phyloP scores from a whole-genome alignment of 2,329 filamentous ascomycete genomes.

The Paraphaeosphaeria sporulosa region DNA sequence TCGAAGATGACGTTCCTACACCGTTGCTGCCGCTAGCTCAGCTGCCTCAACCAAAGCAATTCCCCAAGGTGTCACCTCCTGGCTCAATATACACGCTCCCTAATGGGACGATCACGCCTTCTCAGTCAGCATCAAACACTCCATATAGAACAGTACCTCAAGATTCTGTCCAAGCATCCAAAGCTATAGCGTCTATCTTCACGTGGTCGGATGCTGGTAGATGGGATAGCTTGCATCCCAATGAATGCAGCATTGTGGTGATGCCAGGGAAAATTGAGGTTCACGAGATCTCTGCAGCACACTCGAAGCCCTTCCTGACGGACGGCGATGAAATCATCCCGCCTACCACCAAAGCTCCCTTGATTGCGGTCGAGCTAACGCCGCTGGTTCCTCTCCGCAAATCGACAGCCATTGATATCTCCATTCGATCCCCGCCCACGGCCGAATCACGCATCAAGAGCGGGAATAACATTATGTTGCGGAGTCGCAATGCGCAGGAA shows the following conservation, averaged over 20 bases:
- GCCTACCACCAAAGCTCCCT: conserved; percentile 53
- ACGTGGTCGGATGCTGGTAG: conserved; percentile 66
- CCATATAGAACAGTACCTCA: conserved; percentile 65
- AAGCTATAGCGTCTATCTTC: conserved; percentile 67
- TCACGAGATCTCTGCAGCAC: conserved; percentile 62
- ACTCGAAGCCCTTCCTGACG: conserved; percentile 51
- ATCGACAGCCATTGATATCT: conserved; percentile 91
- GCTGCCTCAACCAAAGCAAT: conserved; percentile 28
- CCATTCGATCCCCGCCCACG: conserved; percentile 86
- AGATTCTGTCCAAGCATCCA: conserved; percentile 60
- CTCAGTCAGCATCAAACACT: conserved; percentile 82
- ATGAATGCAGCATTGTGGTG: conserved; percentile 69
- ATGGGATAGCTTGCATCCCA: conserved; percentile 68
- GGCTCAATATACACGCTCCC: conserved; percentile 48
- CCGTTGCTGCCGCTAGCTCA: conserved; percentile 47
- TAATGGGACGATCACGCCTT: conserved; percentile 72
- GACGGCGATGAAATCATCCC: conserved; percentile 51
- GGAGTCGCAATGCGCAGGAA: conserved; percentile 77
- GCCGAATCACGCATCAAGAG: conserved; percentile 73
- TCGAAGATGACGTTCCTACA: conserved; percentile 56
- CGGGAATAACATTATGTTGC: conserved; percentile 85
- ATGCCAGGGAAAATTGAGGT: conserved; percentile 71
- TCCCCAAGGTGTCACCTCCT: conserved; percentile 55
- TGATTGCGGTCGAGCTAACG: conserved; percentile 82
- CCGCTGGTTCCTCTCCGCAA: conserved; percentile 89